These are phyloP conservation scores for Erodium trifolium DNA, from an alignment of 441 rosid species.

Conservation along the genomic window DNA sequence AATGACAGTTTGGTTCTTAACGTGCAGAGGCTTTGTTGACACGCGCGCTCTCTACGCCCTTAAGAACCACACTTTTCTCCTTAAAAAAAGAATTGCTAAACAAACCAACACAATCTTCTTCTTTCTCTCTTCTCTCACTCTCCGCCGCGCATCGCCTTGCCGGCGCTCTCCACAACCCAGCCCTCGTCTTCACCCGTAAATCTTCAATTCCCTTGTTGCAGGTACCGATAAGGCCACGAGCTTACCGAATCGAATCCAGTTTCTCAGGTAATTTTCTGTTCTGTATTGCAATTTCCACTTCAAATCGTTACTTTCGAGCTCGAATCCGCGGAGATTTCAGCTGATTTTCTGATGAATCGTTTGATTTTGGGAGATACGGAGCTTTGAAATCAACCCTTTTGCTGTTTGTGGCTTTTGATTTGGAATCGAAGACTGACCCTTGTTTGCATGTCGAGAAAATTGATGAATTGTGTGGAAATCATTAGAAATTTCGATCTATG, in stretches of 20 bases:
- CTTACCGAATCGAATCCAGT: neutral
- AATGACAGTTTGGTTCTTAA: neutral
- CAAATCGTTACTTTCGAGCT: neutral
- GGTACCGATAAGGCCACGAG: neutral
- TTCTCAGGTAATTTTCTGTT: constrained; percentile 1
- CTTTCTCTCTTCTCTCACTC: neutral
- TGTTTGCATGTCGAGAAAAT: neutral
- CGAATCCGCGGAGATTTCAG: neutral
- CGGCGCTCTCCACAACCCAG: neutral
- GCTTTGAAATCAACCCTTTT: neutral
- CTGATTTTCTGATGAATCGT: neutral
- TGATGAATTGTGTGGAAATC: neutral
- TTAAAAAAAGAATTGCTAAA: neutral
- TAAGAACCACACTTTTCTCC: neutral
- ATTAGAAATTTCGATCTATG: too few species aligned
- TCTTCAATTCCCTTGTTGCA: neutral
- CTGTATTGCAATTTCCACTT: neutral
- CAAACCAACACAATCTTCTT: neutral
- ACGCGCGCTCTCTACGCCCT: neutral
- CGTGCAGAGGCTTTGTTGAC: neutral
- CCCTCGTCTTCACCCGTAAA: neutral
- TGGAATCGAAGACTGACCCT: too few species aligned
- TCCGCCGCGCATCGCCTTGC: neutral
- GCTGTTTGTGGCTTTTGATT: neutral
- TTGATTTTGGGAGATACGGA: neutral